phyloP scores from a whole-genome alignment of 495 filamentous ascomycete species.

The Choiromyces venosus region DNA sequence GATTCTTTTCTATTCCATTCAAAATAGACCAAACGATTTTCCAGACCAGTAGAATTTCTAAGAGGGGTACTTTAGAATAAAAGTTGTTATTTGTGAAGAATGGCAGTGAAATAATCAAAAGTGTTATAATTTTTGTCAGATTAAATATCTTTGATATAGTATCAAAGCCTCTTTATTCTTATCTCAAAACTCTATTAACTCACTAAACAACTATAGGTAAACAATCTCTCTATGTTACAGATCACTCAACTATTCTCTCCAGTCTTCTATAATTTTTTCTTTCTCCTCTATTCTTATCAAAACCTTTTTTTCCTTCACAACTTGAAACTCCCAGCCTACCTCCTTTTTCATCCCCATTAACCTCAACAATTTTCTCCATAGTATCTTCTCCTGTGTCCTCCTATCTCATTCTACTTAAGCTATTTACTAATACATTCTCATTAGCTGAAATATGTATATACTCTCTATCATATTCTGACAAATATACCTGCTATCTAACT shows the following conservation, averaged over 20 bases:
- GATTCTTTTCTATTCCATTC: background rate
- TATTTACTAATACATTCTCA: background rate
- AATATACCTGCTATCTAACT: background rate
- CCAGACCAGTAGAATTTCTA: too few relatives aligned
- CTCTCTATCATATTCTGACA: background rate
- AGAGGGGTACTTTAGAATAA: too few relatives aligned
- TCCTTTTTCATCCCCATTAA: background rate
- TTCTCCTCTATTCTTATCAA: background rate
- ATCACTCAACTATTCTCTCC: background rate
- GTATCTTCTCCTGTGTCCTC: background rate
- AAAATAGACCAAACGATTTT: too few relatives aligned
- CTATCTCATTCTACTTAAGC: background rate
- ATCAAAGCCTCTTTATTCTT: background rate
- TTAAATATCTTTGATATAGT: background rate
- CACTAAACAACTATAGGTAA: constrained; percentile 1
- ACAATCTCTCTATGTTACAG: constrained; percentile 10
- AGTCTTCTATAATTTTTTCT: constrained; percentile 4
- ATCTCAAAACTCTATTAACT: background rate
- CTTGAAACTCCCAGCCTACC: too few relatives aligned
- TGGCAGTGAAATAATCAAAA: too few relatives aligned
- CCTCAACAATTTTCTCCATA: background rate
- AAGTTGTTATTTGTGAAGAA: too few relatives aligned
- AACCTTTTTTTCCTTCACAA: background rate
- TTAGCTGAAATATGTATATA: background rate
- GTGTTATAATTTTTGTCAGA: background rate